Percentiles rank a stretch among this genome's conserved stretches.
Evolutionary conservation across 1,284 basidiomycete species (phyloP).

Genomic region (Meira miltonrushii): DNA sequence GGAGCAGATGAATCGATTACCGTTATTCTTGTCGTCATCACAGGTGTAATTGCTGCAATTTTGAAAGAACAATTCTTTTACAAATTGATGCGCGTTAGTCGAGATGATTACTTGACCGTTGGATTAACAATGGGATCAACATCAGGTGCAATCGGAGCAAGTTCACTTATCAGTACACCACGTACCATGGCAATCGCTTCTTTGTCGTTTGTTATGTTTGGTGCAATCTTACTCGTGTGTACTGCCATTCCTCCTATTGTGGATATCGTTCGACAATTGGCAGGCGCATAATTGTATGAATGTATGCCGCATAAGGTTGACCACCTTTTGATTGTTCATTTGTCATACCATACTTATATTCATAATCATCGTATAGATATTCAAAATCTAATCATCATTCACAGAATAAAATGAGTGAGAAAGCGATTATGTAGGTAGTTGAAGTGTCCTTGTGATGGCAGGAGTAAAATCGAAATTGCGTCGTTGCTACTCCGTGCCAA

Average conservation of each 20-base stretch:
- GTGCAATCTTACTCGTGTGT: constrained; percentile 32
- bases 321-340: no score
- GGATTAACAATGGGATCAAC: constrained; percentile 42
- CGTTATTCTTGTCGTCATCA: constrained; percentile 43
- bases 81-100: constrained; percentile 23
- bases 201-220: constrained; percentile 37
- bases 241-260: constrained; percentile 38
- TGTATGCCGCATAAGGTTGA: no score
- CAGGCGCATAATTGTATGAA: neutral
- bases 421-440: no score
- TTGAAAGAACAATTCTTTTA: constrained; percentile 40
- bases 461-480: no score
- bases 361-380: no score
- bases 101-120: constrained; percentile 27
- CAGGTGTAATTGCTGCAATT: constrained; percentile 37
- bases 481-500: no score
- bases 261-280: constrained; percentile 16
- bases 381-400: no score
- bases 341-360: no score
- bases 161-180: constrained; percentile 29
- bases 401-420: no score
- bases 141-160: constrained; percentile 38
- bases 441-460: no score
- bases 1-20: constrained; percentile 39
- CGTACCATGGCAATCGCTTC: constrained; percentile 37